These are phyloP conservation scores for Sechiopsis laciniata DNA, from an alignment of 306 rosid species.

Conservation along the genomic window DNA sequence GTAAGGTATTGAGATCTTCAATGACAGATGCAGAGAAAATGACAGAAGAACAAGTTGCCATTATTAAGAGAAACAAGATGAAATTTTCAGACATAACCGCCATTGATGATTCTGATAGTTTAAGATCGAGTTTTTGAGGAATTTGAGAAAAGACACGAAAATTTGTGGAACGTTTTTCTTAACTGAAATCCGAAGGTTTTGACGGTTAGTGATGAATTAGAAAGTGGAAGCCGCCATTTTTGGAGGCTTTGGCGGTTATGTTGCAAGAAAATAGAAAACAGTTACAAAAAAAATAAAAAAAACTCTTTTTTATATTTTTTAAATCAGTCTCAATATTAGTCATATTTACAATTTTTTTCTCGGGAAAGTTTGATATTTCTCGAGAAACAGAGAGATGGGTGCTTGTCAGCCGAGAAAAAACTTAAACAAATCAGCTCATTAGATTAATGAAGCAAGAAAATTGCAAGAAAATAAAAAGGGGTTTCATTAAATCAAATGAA, in stretches of 20 bases:
- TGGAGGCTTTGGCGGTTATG: slow-evolving; percentile 17
- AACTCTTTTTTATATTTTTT: background rate
- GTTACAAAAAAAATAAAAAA: background rate
- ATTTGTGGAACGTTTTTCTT: background rate
- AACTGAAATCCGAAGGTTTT: background rate
- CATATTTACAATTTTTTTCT: background rate
- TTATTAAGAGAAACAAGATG: slow-evolving; percentile 20
- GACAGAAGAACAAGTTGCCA: slow-evolving; percentile 20
- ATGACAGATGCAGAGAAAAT: slow-evolving; percentile 44
- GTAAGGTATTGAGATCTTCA: slow-evolving; percentile 53
- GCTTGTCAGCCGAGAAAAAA: background rate
- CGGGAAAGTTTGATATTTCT: background rate
- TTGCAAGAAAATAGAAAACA: slow-evolving; percentile 1
- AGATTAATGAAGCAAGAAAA: background rate
- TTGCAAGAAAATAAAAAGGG: slow-evolving; percentile 7
- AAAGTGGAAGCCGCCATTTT: slow-evolving; percentile 19
- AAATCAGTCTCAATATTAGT: background rate
- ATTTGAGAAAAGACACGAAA: background rate
- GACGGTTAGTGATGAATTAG: slow-evolving; percentile 10
- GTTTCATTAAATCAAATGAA: slow-evolving; percentile 12
- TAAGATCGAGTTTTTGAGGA: slow-evolving; percentile 1
- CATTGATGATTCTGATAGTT: slow-evolving; percentile 28
- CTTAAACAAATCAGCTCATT: background rate
- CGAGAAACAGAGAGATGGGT: slow-evolving; percentile 1
- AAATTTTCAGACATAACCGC: slow-evolving; percentile 38